Conservation (phyloP, 2,329 filamentous ascomycete genomes). For the Leptographium radiaticola region DNA sequence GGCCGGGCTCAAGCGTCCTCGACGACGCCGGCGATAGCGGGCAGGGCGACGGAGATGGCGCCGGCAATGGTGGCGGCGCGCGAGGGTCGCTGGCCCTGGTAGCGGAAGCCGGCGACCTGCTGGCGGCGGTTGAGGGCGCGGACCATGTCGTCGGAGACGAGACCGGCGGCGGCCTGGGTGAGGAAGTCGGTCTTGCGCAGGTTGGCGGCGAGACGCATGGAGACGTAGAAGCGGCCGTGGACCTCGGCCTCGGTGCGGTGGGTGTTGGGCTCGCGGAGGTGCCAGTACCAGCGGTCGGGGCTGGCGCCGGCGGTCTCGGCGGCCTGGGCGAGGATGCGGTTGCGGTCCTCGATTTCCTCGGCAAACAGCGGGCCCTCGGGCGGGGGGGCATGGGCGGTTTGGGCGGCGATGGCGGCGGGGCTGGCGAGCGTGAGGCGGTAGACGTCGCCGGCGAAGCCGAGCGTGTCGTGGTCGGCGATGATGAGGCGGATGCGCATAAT, state of each 20-base stretch:
- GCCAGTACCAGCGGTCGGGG: constrained; percentile 19
- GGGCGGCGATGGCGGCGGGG: not conserved
- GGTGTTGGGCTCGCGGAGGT: constrained; percentile 13
- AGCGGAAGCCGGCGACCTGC: constrained; percentile 24
- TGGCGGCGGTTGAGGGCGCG: constrained; percentile 41
- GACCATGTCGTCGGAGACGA: constrained; percentile 19
- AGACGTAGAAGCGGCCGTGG: constrained; percentile 45
- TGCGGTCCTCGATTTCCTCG: constrained; percentile 15
- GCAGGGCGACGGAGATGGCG: constrained; percentile 25
- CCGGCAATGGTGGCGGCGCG: constrained; percentile 29
- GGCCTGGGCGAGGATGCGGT: not conserved
- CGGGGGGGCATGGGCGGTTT: constrained; percentile 1
- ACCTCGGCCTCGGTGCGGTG: constrained; percentile 28
- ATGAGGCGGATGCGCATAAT: constrained; percentile 19
- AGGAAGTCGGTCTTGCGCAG: constrained; percentile 18
- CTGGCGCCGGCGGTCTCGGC: not conserved
- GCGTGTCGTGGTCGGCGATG: constrained; percentile 7
- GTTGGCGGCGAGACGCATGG: constrained; percentile 37
- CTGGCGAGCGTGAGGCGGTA: constrained; percentile 13
- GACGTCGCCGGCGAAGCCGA: constrained; percentile 17
- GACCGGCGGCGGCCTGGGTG: constrained; percentile 2
- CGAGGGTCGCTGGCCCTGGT: constrained; percentile 27
- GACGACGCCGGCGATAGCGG: constrained; percentile 13
- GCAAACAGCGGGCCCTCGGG: constrained; percentile 14
- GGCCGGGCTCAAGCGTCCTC: constrained; percentile 12